Evolutionary conservation across 768 basidiomycete species (phyloP).

Genomic region (Boletus subparvulus): DNA sequence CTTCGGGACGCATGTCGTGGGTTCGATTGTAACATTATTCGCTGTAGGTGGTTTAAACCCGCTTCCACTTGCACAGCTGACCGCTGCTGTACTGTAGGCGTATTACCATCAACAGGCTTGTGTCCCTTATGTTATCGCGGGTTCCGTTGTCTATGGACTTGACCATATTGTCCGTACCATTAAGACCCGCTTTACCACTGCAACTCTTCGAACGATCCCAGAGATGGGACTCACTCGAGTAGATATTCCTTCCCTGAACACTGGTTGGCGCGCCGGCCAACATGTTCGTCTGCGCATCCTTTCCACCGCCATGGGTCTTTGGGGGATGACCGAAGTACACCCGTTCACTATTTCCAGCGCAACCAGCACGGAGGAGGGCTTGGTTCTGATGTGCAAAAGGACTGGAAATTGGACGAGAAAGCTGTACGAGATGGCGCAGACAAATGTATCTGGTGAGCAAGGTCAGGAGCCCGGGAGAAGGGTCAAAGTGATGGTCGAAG

Average conservation of each 20-base stretch:
- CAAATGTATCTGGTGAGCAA: slow-evolving; percentile 25
- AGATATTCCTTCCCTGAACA: slow-evolving; percentile 56
- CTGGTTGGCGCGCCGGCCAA: slow-evolving; percentile 86
- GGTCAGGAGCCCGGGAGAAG: slow-evolving; percentile 15
- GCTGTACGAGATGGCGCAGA: slow-evolving; percentile 51
- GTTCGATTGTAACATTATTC: slow-evolving; percentile 52
- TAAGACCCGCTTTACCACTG: slow-evolving; percentile 63
- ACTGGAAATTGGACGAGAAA: slow-evolving; percentile 62
- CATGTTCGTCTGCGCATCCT: slow-evolving; percentile 74
- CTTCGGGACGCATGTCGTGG: slow-evolving; percentile 55
- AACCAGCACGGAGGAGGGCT: slow-evolving; percentile 52
- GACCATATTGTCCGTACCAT: slow-evolving; percentile 59
- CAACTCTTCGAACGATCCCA: slow-evolving; percentile 59
- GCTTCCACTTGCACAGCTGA: not conserved
- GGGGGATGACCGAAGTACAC: slow-evolving; percentile 63
- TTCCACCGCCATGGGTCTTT: slow-evolving; percentile 51
- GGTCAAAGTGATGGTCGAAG: slow-evolving; percentile 48
- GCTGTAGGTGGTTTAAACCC: slow-evolving; percentile 43
- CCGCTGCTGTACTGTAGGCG: slow-evolving; percentile 21
- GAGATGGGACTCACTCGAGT: slow-evolving; percentile 63
- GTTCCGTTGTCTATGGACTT: slow-evolving; percentile 48
- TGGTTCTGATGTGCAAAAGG: slow-evolving; percentile 67
- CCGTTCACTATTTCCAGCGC: slow-evolving; percentile 82
- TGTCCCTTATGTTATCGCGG: slow-evolving; percentile 55
- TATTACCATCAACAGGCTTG: slow-evolving; percentile 53